Conservation (phyloP, 352 stramenopile genomes). For the Phytopythium ostracodes region DNA sequence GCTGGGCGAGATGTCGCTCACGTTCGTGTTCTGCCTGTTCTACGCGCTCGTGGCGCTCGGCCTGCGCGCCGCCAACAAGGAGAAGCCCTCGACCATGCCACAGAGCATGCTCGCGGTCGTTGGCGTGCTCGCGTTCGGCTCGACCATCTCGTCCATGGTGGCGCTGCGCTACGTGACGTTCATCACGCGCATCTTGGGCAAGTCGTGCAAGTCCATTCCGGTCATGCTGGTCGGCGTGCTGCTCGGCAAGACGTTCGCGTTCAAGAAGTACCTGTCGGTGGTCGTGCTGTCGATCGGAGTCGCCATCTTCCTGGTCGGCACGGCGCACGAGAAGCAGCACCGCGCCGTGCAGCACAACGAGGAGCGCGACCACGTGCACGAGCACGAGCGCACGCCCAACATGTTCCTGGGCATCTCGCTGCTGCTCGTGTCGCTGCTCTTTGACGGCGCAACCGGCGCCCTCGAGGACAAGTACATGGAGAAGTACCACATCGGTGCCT, state of each 20-base stretch:
- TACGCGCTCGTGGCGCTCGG: slow-evolving; percentile 63
- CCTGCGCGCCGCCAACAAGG: slow-evolving; percentile 53
- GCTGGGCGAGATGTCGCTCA: slow-evolving; percentile 78
- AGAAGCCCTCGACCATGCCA: slow-evolving; percentile 70
- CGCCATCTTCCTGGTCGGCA: slow-evolving; percentile 72
- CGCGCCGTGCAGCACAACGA: slow-evolving; percentile 34
- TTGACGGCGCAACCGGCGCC: slow-evolving; percentile 74
- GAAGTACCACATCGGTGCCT: slow-evolving; percentile 75
- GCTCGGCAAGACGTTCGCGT: slow-evolving; percentile 69
- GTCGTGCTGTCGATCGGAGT: slow-evolving; percentile 68
- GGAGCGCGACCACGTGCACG: slow-evolving; percentile 30
- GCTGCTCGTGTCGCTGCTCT: slow-evolving; percentile 68
- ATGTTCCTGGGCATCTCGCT: slow-evolving; percentile 63
- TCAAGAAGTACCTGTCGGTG: slow-evolving; percentile 84
- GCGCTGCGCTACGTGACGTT: slow-evolving; percentile 82
- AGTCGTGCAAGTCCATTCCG: slow-evolving; percentile 86
- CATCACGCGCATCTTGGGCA: slow-evolving; percentile 82
- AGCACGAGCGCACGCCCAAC: slow-evolving; percentile 58
- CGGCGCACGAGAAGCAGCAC: slow-evolving; percentile 66
- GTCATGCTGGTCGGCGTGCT: slow-evolving; percentile 80
- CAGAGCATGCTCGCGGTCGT: slow-evolving; percentile 63
- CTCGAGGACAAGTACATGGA: slow-evolving; percentile 83
- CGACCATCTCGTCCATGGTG: slow-evolving; percentile 81
- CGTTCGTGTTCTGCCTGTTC: slow-evolving; percentile 79
- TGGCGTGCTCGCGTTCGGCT: slow-evolving; percentile 66